Evolutionary conservation across 1,139 yeast genomes (phyloP).

Genomic region (Sugiyamaella castrensis): DNA sequence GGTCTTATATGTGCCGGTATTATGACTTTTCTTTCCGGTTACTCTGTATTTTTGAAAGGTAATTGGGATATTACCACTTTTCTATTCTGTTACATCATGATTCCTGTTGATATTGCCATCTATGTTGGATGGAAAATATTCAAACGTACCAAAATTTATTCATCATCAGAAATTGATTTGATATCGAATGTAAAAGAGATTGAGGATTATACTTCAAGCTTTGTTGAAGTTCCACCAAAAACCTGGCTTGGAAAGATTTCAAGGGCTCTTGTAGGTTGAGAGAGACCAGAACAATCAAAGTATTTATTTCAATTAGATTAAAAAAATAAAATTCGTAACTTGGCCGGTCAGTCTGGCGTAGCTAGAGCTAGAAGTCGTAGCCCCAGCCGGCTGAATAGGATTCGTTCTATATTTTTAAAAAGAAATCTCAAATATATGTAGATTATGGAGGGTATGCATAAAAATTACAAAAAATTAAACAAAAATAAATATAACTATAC

Average conservation of each 20-base stretch:
- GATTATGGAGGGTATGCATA: not conserved
- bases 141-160: slow-evolving; percentile 49
- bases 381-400: no score
- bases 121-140: slow-evolving; percentile 56
- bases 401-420: not conserved
- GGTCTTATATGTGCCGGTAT: slow-evolving; percentile 48
- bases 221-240: slow-evolving; percentile 19
- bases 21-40: slow-evolving; percentile 67
- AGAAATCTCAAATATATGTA: no score
- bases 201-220: slow-evolving; percentile 38
- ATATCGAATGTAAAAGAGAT: slow-evolving; percentile 54
- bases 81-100: slow-evolving; percentile 64
- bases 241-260: slow-evolving; percentile 19
- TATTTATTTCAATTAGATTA: not conserved
- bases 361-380: no score
- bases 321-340: no score
- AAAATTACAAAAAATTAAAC: not conserved
- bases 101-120: slow-evolving; percentile 58
- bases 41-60: slow-evolving; percentile 62
- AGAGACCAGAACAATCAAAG: not conserved
- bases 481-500: slow-evolving; percentile 9
- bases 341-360: no score
- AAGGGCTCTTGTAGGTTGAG: slow-evolving; percentile 13
- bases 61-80: slow-evolving; percentile 60
- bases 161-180: slow-evolving; percentile 54